Evolutionary conservation across 352 stramenopile genomes (phyloP).

Genomic region (Globisporangium paroecandrum): DNA sequence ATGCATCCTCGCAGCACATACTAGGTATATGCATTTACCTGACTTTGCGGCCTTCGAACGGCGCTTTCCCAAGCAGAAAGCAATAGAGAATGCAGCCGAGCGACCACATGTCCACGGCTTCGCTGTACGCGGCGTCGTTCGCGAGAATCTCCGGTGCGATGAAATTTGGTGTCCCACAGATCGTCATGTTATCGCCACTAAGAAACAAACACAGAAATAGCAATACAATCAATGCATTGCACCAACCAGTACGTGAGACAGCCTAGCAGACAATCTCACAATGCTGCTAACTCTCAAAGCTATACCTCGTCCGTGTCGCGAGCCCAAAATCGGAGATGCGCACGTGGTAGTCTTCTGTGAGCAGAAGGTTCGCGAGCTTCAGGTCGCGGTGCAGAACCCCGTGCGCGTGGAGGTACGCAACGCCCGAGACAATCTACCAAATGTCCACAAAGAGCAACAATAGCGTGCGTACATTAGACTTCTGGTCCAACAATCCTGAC

Average conservation of each 20-base stretch:
- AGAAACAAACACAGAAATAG: no score
- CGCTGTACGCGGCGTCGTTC: conserved; percentile 39
- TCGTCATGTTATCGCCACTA: conserved; percentile 49
- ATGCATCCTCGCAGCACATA: not conserved
- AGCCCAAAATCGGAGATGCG: conserved; percentile 99
- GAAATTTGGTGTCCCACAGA: conserved; percentile 83
- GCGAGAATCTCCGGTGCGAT: conserved; percentile 74
- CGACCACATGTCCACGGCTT: conserved; percentile 77
- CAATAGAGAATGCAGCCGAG: conserved; percentile 78
- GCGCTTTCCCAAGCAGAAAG: conserved; percentile 56
- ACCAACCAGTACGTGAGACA: not conserved
- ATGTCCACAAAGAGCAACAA: not conserved
- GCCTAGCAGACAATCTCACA: not conserved
- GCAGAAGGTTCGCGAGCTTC: conserved; percentile 97
- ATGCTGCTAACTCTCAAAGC: not conserved
- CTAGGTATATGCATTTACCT: conserved; percentile 29
- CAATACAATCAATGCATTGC: no score
- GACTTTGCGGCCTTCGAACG: conserved; percentile 73
- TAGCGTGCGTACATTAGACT: not conserved
- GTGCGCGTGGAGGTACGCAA: conserved; percentile 99
- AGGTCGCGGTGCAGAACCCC: conserved; percentile 98
- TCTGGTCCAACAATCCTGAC: not conserved
- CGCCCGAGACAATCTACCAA: conserved; percentile 92
- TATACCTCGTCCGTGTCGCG: conserved; percentile 80
- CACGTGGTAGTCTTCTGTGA: conserved; percentile 98